A percentile compares a stretch with the other conserved stretches of the same genome.
phyloP scores from a whole-genome alignment of 306 rosid species.

The Mimosa pudica region DNA sequence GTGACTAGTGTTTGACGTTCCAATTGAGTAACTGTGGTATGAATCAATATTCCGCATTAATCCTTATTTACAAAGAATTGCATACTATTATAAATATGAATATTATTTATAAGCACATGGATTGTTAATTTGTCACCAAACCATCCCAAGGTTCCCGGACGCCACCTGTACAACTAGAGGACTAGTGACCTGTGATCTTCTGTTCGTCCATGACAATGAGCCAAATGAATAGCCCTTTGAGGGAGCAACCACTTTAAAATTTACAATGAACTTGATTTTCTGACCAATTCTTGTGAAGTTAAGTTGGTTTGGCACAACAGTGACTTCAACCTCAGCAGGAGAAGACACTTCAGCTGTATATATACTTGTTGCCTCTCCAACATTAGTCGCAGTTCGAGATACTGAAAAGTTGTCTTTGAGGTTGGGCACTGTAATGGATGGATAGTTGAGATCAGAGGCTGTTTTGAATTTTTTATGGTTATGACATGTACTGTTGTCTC shows the following conservation, averaged over 20 bases:
- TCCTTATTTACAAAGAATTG: background rate
- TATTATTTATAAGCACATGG: constrained; percentile 18
- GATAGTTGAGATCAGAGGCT: constrained; percentile 70
- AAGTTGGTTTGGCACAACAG: constrained; percentile 57
- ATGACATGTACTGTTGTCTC: constrained; percentile 66
- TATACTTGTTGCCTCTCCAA: constrained; percentile 56
- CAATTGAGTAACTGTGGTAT: background rate
- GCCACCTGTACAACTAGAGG: constrained; percentile 69
- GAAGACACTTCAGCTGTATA: constrained; percentile 59
- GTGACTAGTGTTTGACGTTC: background rate
- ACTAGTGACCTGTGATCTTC: constrained; percentile 58
- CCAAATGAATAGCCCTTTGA: constrained; percentile 78
- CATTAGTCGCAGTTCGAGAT: constrained; percentile 68
- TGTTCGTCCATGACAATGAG: constrained; percentile 66
- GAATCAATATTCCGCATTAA: constrained; percentile 31
- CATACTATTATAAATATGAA: too few relatives aligned
- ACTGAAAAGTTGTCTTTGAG: constrained; percentile 55
- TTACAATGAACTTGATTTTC: constrained; percentile 65
- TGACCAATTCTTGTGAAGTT: constrained; percentile 53
- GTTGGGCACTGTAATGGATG: constrained; percentile 68
- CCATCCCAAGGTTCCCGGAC: constrained; percentile 45
- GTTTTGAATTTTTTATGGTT: constrained; percentile 37
- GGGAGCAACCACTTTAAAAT: constrained; percentile 55
- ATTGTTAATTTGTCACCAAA: constrained; percentile 38
- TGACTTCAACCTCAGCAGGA: constrained; percentile 67